These are phyloP conservation scores for Phyllosticta capitalensis DNA, from an alignment of 2,329 filamentous ascomycete species.

Conservation along the genomic window DNA sequence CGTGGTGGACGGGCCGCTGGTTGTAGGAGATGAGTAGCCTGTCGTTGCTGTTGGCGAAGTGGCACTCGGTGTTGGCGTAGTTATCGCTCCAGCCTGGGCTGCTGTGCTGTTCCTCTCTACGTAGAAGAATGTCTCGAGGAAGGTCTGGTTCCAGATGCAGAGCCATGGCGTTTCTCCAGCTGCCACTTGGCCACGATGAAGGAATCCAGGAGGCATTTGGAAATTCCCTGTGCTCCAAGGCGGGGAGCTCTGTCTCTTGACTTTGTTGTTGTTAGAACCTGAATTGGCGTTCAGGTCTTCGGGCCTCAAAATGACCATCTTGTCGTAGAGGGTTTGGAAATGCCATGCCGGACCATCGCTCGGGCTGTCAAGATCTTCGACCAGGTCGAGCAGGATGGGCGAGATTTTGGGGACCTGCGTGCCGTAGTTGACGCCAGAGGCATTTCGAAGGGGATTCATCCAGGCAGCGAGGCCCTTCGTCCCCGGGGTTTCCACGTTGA, in stretches of 20 bases:
- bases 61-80: constrained; percentile 1
- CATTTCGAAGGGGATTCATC: constrained; percentile 24
- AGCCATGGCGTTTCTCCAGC: constrained; percentile 58
- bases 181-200: constrained; percentile 34
- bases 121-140: constrained; percentile 59
- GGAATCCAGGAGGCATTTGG: constrained; percentile 7
- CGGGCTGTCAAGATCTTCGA: constrained; percentile 48
- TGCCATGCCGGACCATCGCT: constrained; percentile 53
- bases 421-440: constrained; percentile 45
- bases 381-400: constrained; percentile 43
- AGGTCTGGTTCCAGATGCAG: constrained; percentile 59
- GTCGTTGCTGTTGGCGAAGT: constrained; percentile 15
- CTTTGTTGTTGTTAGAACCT: background rate
- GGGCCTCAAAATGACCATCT: constrained; percentile 47
- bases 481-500: background rate
- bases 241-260: background rate
- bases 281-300: constrained; percentile 21
- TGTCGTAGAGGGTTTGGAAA: constrained; percentile 54
- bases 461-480: constrained; percentile 12
- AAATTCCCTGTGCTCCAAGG: background rate
- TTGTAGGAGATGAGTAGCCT: constrained; percentile 11
- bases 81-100: constrained; percentile 18
- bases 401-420: constrained; percentile 47
- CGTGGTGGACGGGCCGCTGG: constrained; percentile 9
- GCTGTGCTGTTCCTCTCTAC: constrained; percentile 42